Percentiles rank a stretch among this genome's conserved stretches.
Evolutionary conservation across 768 basidiomycete species (phyloP).

Genomic region (Dendrothele bispora): DNA sequence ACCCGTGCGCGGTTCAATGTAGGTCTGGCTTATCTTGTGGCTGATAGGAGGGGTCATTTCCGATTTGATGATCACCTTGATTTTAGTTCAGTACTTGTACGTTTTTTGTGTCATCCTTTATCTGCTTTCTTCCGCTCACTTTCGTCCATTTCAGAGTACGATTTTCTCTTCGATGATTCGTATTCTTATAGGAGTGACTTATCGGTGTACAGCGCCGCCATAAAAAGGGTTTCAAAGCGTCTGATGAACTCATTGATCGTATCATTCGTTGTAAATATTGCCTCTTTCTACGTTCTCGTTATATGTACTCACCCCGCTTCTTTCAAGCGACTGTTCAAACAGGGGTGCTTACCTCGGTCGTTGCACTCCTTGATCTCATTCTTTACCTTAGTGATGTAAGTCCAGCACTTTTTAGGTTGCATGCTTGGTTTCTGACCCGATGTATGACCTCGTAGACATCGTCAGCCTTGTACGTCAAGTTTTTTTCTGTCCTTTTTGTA

Average conservation of each 20-base stretch:
- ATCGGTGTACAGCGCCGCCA: slow-evolving; percentile 21
- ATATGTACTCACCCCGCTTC: not conserved
- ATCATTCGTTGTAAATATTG: slow-evolving; percentile 27
- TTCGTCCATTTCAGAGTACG: not conserved
- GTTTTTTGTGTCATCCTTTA: slow-evolving; percentile 1
- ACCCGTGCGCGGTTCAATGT: too few species aligned
- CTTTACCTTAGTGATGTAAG: slow-evolving; percentile 11
- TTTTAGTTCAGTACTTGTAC: slow-evolving; percentile 16
- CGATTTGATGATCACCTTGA: slow-evolving; percentile 21
- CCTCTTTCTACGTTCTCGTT: not conserved
- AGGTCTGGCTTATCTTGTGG: slow-evolving; percentile 16
- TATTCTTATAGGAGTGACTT: not conserved
- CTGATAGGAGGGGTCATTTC: slow-evolving; percentile 12
- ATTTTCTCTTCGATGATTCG: not conserved
- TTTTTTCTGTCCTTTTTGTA: slow-evolving; percentile 10
- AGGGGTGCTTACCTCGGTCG: slow-evolving; percentile 21
- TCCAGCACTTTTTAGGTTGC: not conserved
- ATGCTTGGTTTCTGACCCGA: not conserved
- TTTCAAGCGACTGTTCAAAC: slow-evolving; percentile 22
- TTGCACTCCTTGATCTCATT: slow-evolving; percentile 18
- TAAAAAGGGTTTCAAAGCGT: slow-evolving; percentile 31
- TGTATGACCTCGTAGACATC: not conserved
- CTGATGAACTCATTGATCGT: slow-evolving; percentile 33
- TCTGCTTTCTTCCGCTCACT: not conserved
- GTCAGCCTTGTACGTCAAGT: not conserved